Evolutionary conservation across 805 yeast genomes (phyloP).

Genomic region (Starmerella bacillaris): DNA sequence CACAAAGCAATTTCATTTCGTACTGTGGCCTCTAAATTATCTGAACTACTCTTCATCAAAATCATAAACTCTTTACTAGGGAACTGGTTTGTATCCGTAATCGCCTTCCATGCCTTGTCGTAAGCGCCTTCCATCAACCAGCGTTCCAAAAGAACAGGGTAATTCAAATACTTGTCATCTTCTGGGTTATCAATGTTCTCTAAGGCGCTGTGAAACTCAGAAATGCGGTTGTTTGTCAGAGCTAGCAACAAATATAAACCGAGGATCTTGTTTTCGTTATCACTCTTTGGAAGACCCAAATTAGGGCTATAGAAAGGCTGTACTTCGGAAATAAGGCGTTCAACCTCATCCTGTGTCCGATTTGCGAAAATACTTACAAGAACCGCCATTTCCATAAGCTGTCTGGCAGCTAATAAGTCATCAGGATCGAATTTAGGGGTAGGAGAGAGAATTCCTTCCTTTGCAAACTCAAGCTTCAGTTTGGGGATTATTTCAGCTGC

Average conservation of each 20-base stretch:
- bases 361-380: constrained; percentile 49
- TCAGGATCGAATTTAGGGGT: constrained; percentile 23
- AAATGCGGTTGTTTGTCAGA: constrained; percentile 66
- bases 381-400: constrained; percentile 78
- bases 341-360: constrained; percentile 42
- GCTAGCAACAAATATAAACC: constrained; percentile 61
- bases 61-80: constrained; percentile 57
- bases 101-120: constrained; percentile 70
- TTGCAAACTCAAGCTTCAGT: constrained; percentile 62
- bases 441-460: constrained; percentile 63
- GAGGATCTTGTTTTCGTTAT: constrained; percentile 52
- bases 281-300: constrained; percentile 29
- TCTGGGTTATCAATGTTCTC: constrained; percentile 53
- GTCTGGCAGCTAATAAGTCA: constrained; percentile 62
- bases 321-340: constrained; percentile 54
- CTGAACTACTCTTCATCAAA: constrained; percentile 40
- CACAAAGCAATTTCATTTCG: constrained; percentile 74
- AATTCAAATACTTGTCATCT: constrained; percentile 50
- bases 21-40: constrained; percentile 46
- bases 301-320: constrained; percentile 50
- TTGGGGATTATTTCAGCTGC: constrained; percentile 49
- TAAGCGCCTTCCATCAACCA: constrained; percentile 95
- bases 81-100: constrained; percentile 34
- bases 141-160: constrained; percentile 77
- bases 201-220: constrained; percentile 77